Evolutionary conservation across 2,329 filamentous ascomycete genomes (phyloP), one percentile per base, ranked within the genome.

Genomic region (Scytalidium lignicola): DNA sequence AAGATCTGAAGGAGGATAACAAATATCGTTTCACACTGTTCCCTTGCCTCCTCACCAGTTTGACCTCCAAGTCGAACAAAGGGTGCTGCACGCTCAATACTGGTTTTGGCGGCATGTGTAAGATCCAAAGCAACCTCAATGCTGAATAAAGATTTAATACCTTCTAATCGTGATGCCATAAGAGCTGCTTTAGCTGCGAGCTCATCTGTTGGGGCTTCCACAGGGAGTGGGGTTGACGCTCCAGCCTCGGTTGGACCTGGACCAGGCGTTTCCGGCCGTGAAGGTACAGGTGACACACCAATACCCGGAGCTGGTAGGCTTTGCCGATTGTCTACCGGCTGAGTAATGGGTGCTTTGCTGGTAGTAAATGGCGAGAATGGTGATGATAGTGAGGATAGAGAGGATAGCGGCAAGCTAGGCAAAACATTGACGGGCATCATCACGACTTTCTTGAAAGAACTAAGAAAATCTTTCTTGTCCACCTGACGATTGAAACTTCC

Each of bases 381-480:
- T n/a, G 73, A 80, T 8, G 74, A 73, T 44, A 80, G 71, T 5
- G 79, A 17, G 10, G n/a, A 37, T 13, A 13, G 6, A 9, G 32
- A 13, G 6, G 15, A 37, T 4, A 5, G 4, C 6, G 32, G 74
- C 37, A 89, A 80, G 43, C 79, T 84, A 1, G 90, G 88, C 3
- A 97, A 74, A 8, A 90, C 92, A 46, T 89, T 95, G 44, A 99
- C 92, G 2, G 93, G 93, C 84, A 96, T 95, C 91, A 99, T 96
- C 56, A 99, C 88, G 8, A 99, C 93, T 67, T 97, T 97, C 64
- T 90, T 96, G 75, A 99, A 99, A 0, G 91, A 96, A 42, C 85
- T 93, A 53, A 99, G 66, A 61, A 99, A 99, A 65, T 99, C 93
- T 58, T 90, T 89, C 70, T 99, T 99, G 55, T 95, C 93, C 1